Base-by-base conservation (phyloP, 1,284 basidiomycete species). In the Ganoderma sp. region DNA sequence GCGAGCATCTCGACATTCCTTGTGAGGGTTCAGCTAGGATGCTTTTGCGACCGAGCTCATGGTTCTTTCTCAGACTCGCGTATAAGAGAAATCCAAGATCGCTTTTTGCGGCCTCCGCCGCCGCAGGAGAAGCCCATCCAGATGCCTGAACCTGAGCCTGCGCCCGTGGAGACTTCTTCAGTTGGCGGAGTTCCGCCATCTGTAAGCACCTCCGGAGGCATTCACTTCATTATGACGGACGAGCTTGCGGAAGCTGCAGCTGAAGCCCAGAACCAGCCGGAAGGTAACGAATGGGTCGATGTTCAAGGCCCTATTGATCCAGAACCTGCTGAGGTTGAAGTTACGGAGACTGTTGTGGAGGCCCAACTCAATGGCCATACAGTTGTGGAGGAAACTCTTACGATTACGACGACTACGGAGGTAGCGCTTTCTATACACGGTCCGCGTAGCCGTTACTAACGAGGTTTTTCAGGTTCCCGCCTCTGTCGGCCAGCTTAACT, bases 191-290 rank as follows among this genome's bases (percentile, higher is more conserved):
- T 84, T 37, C 80, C 83, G 48, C 77, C 79, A 48, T 74, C 79
- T 63, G 68, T 81, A 41, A 77, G 80, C 42, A 75, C 79, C 22
- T 82, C 88, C 0, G 83, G 83, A 64, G 85, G 86, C 78, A 89
- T 93, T 83, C 87, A 86, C 73, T 94, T 93, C 78, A 90, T 94
- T 81, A 88, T 91, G 78, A 90, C 85, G 65, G 93, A 91, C 75
- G 92, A 94, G 73, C 82, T 93, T 39, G 92, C 77, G 61, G 78
- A 72, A 72, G 25, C 61, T 2, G 71, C 73, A n/a, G 63, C 63
- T 0, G 88, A 83, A 65, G 90, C 88, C 73, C 90, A 91, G 73
- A 79, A 89, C 57, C 88, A 75, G 68, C 76, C 70, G 5, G 68
- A 74, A 12, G 56, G 67, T 59, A 65, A 48, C 15, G 68, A 72